Conservation (phyloP, 179 eudicot species). For the Corrigiola litoralis region DNA sequence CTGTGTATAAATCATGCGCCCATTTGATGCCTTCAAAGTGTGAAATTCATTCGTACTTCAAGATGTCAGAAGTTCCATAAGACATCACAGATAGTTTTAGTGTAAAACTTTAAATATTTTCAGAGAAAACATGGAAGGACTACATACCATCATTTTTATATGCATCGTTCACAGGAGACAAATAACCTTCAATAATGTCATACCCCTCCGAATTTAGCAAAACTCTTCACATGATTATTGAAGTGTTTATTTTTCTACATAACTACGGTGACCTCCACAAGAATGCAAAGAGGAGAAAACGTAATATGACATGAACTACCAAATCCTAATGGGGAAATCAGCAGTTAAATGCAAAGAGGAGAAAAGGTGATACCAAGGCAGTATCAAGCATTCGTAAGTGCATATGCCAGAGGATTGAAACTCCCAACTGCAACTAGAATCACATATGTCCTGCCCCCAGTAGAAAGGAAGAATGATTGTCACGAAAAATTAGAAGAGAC, state of each 20-base stretch:
- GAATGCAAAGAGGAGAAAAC: too few relatives aligned
- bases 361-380: conserved; percentile 10
- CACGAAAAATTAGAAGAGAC: too few relatives aligned
- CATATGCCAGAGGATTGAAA: conserved; percentile 97
- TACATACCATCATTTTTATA: conserved; percentile 71
- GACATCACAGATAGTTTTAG: not conserved
- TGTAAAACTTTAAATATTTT: not conserved
- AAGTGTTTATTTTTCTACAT: not conserved
- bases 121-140: not conserved
- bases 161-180: conserved; percentile 96
- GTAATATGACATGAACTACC: not conserved
- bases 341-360: not conserved
- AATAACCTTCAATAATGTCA: conserved; percentile 81
- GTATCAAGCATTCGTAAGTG: conserved; percentile 89
- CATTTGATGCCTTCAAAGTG: too few relatives aligned
- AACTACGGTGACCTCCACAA: too few relatives aligned
- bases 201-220: conserved; percentile 68
- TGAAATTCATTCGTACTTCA: not conserved
- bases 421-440: conserved; percentile 85
- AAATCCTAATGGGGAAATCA: not conserved
- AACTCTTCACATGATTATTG: conserved; percentile 32
- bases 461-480: not conserved
- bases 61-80: not conserved
- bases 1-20: too few relatives aligned
- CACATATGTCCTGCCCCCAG: conserved; percentile 42